These are phyloP conservation scores for Clonostachys byssicola DNA, from an alignment of 2,329 filamentous ascomycete genomes.

Conservation along the genomic window DNA sequence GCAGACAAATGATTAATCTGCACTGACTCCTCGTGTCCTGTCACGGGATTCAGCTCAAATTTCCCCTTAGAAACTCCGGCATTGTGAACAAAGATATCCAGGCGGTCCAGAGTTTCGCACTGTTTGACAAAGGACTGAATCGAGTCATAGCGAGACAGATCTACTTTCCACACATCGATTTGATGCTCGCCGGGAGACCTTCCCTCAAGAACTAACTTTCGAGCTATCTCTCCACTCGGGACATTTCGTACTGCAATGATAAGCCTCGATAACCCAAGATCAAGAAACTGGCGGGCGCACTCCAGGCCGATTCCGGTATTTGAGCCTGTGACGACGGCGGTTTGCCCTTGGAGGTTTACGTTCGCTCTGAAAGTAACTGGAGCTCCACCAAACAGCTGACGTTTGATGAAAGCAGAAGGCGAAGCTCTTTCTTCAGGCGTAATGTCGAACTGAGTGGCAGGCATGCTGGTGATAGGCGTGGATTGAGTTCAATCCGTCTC, in stretches of 20 bases:
- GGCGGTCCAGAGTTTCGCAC: constrained; percentile 20
- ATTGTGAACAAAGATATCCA: constrained; percentile 43
- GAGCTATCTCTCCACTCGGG: constrained; percentile 31
- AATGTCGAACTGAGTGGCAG: not conserved
- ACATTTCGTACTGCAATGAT: constrained; percentile 34
- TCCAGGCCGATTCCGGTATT: constrained; percentile 41
- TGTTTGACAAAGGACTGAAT: constrained; percentile 28
- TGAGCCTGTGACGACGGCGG: constrained; percentile 35
- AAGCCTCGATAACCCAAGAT: constrained; percentile 24
- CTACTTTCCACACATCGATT: constrained; percentile 32
- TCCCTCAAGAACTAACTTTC: constrained; percentile 15
- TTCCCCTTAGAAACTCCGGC: constrained; percentile 15
- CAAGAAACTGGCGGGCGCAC: constrained; percentile 28
- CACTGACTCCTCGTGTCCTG: constrained; percentile 31
- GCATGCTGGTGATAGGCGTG: not conserved
- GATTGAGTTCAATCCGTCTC: no score
- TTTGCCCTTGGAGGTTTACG: constrained; percentile 14
- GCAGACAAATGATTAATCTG: constrained; percentile 33
- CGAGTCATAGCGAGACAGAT: constrained; percentile 35
- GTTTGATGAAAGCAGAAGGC: not conserved
- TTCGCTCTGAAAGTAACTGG: not conserved
- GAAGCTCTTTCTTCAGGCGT: not conserved
- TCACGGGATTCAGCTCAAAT: constrained; percentile 13
- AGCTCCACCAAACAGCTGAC: not conserved
- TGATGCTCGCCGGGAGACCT: not conserved